A percentile compares a stretch with the other conserved stretches of the same genome.
These are phyloP conservation scores for Pseudozyma pruni DNA, from an alignment of 1,284 basidiomycete genomes.

Conservation along the genomic window DNA sequence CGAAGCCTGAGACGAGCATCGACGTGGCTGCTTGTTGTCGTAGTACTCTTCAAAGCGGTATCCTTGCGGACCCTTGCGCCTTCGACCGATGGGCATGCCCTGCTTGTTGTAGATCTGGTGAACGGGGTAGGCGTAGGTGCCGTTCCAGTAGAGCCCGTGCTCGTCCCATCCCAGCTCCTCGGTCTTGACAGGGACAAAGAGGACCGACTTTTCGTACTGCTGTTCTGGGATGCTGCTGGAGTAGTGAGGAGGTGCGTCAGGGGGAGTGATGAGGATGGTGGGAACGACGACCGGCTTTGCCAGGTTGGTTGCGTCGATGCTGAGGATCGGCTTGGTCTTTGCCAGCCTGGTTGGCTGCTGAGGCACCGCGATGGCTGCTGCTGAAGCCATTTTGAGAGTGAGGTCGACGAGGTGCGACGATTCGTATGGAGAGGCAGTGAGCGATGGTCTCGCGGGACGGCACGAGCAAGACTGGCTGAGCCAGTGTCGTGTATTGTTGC, in stretches of 20 bases:
- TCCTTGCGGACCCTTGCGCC: slow-evolving; percentile 37
- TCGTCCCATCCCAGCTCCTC: slow-evolving; percentile 63
- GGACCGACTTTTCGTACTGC: slow-evolving; percentile 44
- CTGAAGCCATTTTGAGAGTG: slow-evolving; percentile 13
- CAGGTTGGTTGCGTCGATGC: slow-evolving; percentile 14
- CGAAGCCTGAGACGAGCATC: neutral
- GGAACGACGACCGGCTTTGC: slow-evolving; percentile 35
- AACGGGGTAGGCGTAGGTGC: slow-evolving; percentile 54
- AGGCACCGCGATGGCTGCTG: slow-evolving; percentile 13
- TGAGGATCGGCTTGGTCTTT: slow-evolving; percentile 14
- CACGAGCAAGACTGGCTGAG: too few species aligned
- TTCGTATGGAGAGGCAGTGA: neutral
- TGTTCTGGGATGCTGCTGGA: slow-evolving; percentile 49
- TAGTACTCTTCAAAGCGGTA: slow-evolving; percentile 48
- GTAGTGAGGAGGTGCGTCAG: slow-evolving; percentile 28
- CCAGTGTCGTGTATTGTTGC: too few species aligned
- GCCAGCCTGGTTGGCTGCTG: neutral
- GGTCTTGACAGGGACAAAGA: slow-evolving; percentile 61
- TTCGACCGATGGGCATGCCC: slow-evolving; percentile 32
- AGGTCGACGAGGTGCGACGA: too few species aligned
- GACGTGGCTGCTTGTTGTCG: slow-evolving; percentile 28
- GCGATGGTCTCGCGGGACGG: too few species aligned
- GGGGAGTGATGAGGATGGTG: slow-evolving; percentile 51
- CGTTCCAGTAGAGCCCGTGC: slow-evolving; percentile 60
- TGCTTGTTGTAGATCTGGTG: slow-evolving; percentile 47